Conservation (phyloP, 1,284 basidiomycete genomes). For the Entoloma clypeatum region DNA sequence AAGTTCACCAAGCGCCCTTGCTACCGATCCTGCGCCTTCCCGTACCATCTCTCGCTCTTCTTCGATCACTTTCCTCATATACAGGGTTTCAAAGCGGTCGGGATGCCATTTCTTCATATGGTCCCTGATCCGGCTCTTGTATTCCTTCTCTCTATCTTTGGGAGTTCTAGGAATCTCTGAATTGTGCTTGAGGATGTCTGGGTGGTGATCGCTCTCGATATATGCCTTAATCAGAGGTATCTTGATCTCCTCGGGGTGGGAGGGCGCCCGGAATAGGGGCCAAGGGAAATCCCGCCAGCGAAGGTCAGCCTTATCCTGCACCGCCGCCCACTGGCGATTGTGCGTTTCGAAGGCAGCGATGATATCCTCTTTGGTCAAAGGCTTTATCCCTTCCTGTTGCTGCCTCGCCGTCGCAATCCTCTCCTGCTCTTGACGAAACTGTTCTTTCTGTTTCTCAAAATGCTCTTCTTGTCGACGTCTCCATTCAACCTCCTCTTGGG, state of each 20-base stretch:
- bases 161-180: too few relatives aligned
- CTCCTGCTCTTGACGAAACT: constrained; percentile 56
- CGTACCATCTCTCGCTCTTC: constrained; percentile 45
- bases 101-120: constrained; percentile 59
- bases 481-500: constrained; percentile 46
- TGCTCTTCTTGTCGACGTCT: constrained; percentile 54
- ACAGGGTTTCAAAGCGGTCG: constrained; percentile 51
- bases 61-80: constrained; percentile 49
- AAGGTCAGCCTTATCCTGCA: constrained; percentile 35
- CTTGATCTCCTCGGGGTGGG: constrained; percentile 55
- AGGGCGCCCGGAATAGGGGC: constrained; percentile 59
- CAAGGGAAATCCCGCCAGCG: constrained; percentile 66
- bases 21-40: constrained; percentile 49
- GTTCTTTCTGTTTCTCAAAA: constrained; percentile 51
- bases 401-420: constrained; percentile 42
- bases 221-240: constrained; percentile 52
- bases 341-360: constrained; percentile 50
- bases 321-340: constrained; percentile 52
- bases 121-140: constrained; percentile 63
- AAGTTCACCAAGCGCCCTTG: constrained; percentile 55
- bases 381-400: constrained; percentile 36
- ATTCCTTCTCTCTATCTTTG: constrained; percentile 46
- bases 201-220: constrained; percentile 50
- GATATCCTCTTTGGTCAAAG: constrained; percentile 51
- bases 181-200: too few relatives aligned